phyloP scores from a whole-genome alignment of 306 rosid genomes.

The Dicorynia guianensis region DNA sequence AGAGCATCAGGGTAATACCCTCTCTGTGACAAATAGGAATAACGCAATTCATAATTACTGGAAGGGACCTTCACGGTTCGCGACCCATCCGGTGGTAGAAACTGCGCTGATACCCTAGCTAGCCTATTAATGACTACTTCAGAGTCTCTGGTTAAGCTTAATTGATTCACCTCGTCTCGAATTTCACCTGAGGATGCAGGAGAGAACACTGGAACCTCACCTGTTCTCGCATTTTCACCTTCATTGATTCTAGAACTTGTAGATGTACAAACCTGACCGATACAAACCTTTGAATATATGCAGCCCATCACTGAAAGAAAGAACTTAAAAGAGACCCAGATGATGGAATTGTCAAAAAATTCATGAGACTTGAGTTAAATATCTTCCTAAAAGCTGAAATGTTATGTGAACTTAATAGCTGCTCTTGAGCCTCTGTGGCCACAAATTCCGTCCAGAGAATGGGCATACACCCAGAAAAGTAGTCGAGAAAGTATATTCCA shows the following conservation, averaged over 20 bases:
- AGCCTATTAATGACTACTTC: constrained; percentile 82
- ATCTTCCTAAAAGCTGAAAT: not conserved
- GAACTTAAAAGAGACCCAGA: constrained; percentile 41
- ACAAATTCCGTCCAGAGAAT: constrained; percentile 12
- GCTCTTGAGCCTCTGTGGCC: too few relatives aligned
- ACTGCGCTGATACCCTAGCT: constrained; percentile 93
- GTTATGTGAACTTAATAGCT: not conserved
- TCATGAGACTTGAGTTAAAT: constrained; percentile 51
- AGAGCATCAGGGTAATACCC: constrained; percentile 98
- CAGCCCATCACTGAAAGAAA: constrained; percentile 73
- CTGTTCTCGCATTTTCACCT: not conserved
- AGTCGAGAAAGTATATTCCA: constrained; percentile 2
- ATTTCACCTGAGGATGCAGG: constrained; percentile 60
- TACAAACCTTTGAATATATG: constrained; percentile 83
- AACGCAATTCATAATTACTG: constrained; percentile 63
- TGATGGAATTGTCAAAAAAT: constrained; percentile 43
- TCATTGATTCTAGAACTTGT: constrained; percentile 55
- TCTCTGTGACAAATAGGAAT: constrained; percentile 83
- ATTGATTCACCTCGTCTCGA: constrained; percentile 60
- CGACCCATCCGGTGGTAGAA: constrained; percentile 90
- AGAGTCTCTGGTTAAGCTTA: constrained; percentile 60
- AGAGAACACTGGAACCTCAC: constrained; percentile 52
- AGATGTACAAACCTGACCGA: constrained; percentile 67
- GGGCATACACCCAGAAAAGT: not conserved
- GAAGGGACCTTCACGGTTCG: constrained; percentile 69